These are phyloP conservation scores for Fraxinus quadrangulata DNA, from an alignment of 257 asterid genomes.

Conservation along the genomic window DNA sequence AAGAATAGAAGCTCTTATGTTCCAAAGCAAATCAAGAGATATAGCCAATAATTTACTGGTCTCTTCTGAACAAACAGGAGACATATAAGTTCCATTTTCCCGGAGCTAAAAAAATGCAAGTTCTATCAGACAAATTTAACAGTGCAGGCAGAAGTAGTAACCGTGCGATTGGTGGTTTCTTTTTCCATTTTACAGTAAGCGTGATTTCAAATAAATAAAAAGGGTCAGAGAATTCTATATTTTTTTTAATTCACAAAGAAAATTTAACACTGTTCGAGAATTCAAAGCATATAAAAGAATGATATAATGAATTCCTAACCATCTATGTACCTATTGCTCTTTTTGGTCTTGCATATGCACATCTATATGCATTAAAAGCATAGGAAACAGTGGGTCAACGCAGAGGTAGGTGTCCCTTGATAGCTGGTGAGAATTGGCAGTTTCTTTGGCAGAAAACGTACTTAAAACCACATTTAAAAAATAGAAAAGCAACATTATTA, in stretches of 20 bases:
- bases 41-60: constrained; percentile 3
- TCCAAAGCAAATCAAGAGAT: constrained; percentile 18
- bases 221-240: neutral
- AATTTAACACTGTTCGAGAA: neutral
- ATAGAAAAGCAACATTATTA: too few species aligned
- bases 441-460: too few species aligned
- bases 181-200: neutral
- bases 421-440: too few species aligned
- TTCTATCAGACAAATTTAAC: neutral
- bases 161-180: neutral
- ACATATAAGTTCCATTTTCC: neutral
- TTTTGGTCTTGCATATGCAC: too few species aligned
- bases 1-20: neutral
- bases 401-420: too few species aligned
- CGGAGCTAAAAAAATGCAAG: neutral
- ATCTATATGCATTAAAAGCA: too few species aligned
- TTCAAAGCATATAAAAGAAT: neutral
- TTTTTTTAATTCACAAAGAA: neutral
- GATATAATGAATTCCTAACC: constrained; percentile 4
- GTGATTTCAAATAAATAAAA: neutral
- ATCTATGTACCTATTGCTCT: neutral
- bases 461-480: too few species aligned
- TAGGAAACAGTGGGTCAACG: too few species aligned
- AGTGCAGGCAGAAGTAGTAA: neutral
- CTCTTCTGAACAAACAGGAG: neutral